Evolutionary conservation across 768 basidiomycete species (phyloP).

Genomic region (Phaeotremella skinneri): DNA sequence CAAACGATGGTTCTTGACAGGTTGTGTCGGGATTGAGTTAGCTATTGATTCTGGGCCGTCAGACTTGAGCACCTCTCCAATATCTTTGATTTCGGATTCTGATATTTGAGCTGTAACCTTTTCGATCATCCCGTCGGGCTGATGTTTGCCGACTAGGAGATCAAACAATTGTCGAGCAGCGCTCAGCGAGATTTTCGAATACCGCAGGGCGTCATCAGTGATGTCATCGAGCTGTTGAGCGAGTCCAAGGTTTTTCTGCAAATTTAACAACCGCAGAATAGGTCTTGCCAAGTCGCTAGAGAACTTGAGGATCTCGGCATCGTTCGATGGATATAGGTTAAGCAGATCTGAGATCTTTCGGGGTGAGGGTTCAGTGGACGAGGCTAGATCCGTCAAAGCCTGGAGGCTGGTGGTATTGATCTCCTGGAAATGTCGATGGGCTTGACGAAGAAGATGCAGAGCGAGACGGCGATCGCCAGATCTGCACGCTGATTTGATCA

Average conservation of each 20-base stretch:
- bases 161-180: too few species aligned
- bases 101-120: too few species aligned
- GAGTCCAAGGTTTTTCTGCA: neutral
- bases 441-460: neutral
- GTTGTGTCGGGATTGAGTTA: too few species aligned
- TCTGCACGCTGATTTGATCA: conserved; percentile 4
- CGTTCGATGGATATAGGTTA: neutral
- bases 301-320: neutral
- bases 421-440: neutral
- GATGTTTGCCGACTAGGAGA: too few species aligned
- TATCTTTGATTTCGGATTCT: too few species aligned
- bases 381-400: neutral
- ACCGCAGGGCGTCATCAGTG: neutral
- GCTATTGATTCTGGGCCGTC: too few species aligned
- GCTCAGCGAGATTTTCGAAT: neutral
- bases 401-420: neutral
- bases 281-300: neutral
- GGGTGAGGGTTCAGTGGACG: neutral
- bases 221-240: neutral
- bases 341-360: neutral
- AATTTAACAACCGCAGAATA: neutral
- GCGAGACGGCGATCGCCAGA: neutral
- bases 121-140: too few species aligned
- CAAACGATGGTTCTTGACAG: neutral
- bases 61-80: too few species aligned